These are phyloP conservation scores for Pezicula neosporulosa DNA, from an alignment of 2,329 filamentous ascomycete genomes.

Conservation along the genomic window DNA sequence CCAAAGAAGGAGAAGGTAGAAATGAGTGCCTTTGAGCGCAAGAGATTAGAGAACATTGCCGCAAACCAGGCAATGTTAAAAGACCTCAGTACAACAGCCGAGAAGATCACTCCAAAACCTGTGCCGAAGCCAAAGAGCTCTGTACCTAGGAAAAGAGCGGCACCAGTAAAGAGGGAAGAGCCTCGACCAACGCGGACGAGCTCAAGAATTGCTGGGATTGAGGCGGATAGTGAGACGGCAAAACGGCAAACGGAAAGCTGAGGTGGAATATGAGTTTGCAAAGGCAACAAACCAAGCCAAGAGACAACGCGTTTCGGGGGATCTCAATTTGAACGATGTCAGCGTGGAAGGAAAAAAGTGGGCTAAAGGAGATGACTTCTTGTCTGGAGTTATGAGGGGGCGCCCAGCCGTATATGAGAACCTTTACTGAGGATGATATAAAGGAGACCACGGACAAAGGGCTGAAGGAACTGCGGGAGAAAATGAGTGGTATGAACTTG, in stretches of 20 bases:
- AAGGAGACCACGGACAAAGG: constrained; percentile 75
- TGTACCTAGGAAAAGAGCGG: constrained; percentile 34
- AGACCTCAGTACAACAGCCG: constrained; percentile 69
- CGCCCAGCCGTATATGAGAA: constrained; percentile 77
- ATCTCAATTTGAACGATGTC: constrained; percentile 72
- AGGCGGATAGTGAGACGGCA: constrained; percentile 54
- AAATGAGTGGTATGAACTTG: constrained; percentile 72
- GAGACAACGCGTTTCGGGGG: constrained; percentile 59
- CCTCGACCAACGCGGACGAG: constrained; percentile 52
- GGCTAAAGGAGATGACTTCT: constrained; percentile 62
- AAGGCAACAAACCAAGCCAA: constrained; percentile 55
- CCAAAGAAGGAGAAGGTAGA: constrained; percentile 40
- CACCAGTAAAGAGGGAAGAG: constrained; percentile 44
- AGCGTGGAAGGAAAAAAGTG: constrained; percentile 77
- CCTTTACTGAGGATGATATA: constrained; percentile 82
- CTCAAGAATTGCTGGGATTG: constrained; percentile 53
- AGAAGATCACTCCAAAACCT: constrained; percentile 60
- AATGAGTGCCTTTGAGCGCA: constrained; percentile 83
- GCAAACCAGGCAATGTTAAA: constrained; percentile 80
- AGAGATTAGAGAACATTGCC: constrained; percentile 81
- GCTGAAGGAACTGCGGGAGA: constrained; percentile 67
- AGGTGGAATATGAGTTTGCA: constrained; percentile 56
- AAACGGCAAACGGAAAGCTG: constrained; percentile 66
- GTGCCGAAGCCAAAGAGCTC: constrained; percentile 46
- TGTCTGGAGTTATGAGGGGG: constrained; percentile 61